Percentiles rank a stretch among this genome's conserved stretches.
These are phyloP conservation scores for Amylostereum areolatum DNA, from an alignment of 1,284 basidiomycete genomes.

Conservation along the genomic window DNA sequence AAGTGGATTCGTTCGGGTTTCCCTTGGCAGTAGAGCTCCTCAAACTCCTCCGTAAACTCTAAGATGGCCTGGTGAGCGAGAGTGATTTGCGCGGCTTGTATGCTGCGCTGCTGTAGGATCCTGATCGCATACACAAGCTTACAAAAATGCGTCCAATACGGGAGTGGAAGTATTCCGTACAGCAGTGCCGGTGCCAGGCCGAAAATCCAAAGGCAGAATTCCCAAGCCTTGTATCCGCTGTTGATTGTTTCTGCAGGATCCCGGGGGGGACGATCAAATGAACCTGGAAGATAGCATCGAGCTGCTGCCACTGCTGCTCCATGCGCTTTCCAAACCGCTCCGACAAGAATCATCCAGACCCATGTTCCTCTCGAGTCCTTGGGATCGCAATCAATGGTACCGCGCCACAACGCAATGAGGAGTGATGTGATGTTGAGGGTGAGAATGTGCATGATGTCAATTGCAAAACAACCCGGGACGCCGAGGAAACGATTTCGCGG, in stretches of 20 bases:
- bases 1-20: slow-evolving; percentile 24
- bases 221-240: slow-evolving; percentile 31
- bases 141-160: slow-evolving; percentile 28
- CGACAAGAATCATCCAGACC: slow-evolving; percentile 26
- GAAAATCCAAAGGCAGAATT: slow-evolving; percentile 30
- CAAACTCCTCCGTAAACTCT: slow-evolving; percentile 23
- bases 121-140: slow-evolving; percentile 25
- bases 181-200: slow-evolving; percentile 31
- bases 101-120: slow-evolving; percentile 17
- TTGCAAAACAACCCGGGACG: neutral
- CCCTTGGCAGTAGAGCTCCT: slow-evolving; percentile 23
- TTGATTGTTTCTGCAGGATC: slow-evolving; percentile 32
- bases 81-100: slow-evolving; percentile 13
- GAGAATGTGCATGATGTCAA: neutral
- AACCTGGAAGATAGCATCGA: slow-evolving; percentile 21
- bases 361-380: slow-evolving; percentile 12
- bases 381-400: neutral
- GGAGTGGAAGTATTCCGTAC: slow-evolving; percentile 20
- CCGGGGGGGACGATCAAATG: slow-evolving; percentile 28
- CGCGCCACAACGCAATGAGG: neutral
- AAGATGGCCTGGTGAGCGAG: slow-evolving; percentile 16
- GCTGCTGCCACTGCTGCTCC: slow-evolving; percentile 23
- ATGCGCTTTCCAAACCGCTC: slow-evolving; percentile 25
- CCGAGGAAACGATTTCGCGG: neutral
- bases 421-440: neutral